Percentiles rank a stretch among this genome's conserved stretches.
These are phyloP conservation scores for Marasmius fiardii DNA, from an alignment of 1,284 basidiomycete species.

Conservation along the genomic window DNA sequence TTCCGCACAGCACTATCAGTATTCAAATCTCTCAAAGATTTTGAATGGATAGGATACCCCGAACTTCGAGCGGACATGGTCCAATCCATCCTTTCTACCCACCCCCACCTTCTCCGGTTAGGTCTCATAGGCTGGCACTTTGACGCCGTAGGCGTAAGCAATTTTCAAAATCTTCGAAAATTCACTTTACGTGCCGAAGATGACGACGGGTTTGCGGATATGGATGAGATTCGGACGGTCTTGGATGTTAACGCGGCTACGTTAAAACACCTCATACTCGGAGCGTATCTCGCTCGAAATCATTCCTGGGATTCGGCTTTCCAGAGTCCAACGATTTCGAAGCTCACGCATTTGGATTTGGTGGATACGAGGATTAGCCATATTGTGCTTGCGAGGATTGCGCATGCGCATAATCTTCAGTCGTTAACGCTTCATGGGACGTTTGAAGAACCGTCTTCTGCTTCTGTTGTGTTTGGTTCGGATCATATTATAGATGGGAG, in stretches of 20 bases:
- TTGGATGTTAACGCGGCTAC: constrained; percentile 55
- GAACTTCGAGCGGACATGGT: constrained; percentile 63
- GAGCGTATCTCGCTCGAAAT: constrained; percentile 57
- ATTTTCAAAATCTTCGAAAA: constrained; percentile 53
- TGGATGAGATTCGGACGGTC: constrained; percentile 62
- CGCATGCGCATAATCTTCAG: constrained; percentile 54
- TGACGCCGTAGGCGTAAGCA: constrained; percentile 63
- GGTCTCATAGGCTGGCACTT: constrained; percentile 71
- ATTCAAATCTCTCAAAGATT: constrained; percentile 55
- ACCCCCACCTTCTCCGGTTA: constrained; percentile 48
- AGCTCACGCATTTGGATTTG: constrained; percentile 63
- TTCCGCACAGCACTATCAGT: constrained; percentile 58
- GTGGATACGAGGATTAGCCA: constrained; percentile 64
- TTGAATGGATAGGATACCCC: constrained; percentile 72
- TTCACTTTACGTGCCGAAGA: constrained; percentile 67
- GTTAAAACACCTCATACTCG: constrained; percentile 60
- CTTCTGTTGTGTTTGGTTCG: constrained; percentile 57
- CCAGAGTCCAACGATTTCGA: constrained; percentile 55
- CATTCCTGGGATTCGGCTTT: constrained; percentile 67
- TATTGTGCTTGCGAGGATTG: constrained; percentile 56
- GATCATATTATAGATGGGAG: constrained; percentile 55
- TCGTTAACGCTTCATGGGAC: constrained; percentile 63
- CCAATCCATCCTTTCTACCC: constrained; percentile 46
- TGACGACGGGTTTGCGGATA: constrained; percentile 64
- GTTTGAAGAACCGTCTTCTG: constrained; percentile 54